Conservation (phyloP, 192 early-diverging fungal genomes). For the Coemansia sp. region DNA sequence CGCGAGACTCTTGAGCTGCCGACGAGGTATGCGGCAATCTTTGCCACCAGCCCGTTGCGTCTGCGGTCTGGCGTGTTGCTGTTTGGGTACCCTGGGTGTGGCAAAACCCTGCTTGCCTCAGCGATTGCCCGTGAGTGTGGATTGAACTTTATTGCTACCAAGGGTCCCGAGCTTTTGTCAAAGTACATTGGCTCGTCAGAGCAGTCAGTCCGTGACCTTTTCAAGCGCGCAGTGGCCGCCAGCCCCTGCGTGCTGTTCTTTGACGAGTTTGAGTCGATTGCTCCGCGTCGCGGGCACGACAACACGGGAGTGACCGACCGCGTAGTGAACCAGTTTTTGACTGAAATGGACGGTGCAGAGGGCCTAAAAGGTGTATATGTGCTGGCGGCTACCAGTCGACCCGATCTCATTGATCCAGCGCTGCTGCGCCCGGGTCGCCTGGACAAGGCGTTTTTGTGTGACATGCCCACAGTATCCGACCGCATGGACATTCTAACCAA, state of each 20-base stretch:
- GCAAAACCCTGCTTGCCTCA: constrained; percentile 93
- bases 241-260: constrained; percentile 96
- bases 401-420: constrained; percentile 83
- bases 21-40: constrained; percentile 86
- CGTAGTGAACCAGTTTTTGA: constrained; percentile 98
- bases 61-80: constrained; percentile 89
- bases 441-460: constrained; percentile 83
- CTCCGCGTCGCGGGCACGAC: constrained; percentile 94
- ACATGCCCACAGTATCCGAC: constrained; percentile 73
- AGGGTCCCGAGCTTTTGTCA: constrained; percentile 96
- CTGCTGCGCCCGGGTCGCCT: constrained; percentile 77
- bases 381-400: constrained; percentile 83
- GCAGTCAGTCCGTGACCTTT: constrained; percentile 90
- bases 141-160: constrained; percentile 94
- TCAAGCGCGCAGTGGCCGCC: constrained; percentile 89
- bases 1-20: constrained; percentile 96
- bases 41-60: constrained; percentile 81
- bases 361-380: constrained; percentile 95
- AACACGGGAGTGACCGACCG: constrained; percentile 98
- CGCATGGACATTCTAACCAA: constrained; percentile 77
- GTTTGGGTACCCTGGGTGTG: constrained; percentile 98
- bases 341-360: constrained; percentile 98
- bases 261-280: constrained; percentile 98
- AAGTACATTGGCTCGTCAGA: constrained; percentile 99
- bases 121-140: constrained; percentile 97